Conservation (phyloP, 192 early-diverging fungal species). For the Lobosporangium transversale region DNA sequence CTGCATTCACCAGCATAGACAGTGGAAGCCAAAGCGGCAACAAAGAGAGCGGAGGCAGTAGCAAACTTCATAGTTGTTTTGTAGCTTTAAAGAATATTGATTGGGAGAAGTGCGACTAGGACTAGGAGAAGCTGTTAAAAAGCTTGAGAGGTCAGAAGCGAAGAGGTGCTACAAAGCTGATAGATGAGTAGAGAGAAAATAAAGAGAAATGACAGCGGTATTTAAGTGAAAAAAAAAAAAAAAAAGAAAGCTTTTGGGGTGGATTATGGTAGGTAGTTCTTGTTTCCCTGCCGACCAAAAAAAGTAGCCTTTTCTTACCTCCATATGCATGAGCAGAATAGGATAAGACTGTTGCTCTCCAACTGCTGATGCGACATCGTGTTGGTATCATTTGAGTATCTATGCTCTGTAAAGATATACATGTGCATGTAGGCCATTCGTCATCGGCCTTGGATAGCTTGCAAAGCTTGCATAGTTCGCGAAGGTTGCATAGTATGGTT, state of each 20-base stretch:
- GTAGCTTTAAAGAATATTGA: neutral
- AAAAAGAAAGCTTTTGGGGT: too few species aligned
- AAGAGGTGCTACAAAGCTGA: neutral
- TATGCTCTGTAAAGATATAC: too few species aligned
- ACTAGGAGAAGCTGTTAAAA: neutral
- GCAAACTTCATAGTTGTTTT: slow-evolving; percentile 18
- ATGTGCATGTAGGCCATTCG: too few species aligned
- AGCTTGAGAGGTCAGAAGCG: neutral
- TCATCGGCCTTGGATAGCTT: too few species aligned
- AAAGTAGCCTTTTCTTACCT: neutral
- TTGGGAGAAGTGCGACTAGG: neutral
- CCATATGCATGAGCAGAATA: too few species aligned
- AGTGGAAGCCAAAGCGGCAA: slow-evolving; percentile 5
- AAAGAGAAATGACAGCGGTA: neutral
- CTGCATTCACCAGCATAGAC: slow-evolving; percentile 4
- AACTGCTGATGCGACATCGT: neutral
- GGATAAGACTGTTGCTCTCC: too few species aligned
- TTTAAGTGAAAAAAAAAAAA: neutral
- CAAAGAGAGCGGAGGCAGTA: slow-evolving; percentile 1
- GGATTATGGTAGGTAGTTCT: too few species aligned
- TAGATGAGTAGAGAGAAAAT: neutral
- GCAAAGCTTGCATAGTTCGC: too few species aligned
- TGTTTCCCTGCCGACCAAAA: neutral
- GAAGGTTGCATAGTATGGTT: too few species aligned
- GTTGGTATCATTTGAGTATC: neutral